Evolutionary conservation across 202 grass and related monocot genomes (phyloP).

Genomic region (Zizania palustris): DNA sequence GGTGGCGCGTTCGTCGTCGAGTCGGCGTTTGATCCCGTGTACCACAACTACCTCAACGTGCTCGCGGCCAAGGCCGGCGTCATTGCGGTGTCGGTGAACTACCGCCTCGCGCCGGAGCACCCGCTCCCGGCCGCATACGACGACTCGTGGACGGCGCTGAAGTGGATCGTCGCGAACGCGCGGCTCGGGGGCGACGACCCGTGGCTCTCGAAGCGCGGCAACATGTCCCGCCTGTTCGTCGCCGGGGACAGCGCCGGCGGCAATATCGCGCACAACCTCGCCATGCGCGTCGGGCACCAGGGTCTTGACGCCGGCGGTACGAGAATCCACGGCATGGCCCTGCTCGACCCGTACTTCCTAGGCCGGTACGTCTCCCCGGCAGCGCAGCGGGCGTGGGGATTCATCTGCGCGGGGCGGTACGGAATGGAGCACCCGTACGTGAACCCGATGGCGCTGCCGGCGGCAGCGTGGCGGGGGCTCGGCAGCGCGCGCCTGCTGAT

Average conservation of each 20-base stretch:
- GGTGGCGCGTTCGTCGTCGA: constrained; percentile 69
- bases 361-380: constrained; percentile 30
- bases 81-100: constrained; percentile 65
- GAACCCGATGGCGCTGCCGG: constrained; percentile 51
- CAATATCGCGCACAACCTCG: constrained; percentile 84
- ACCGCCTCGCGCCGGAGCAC: constrained; percentile 78
- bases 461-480: constrained; percentile 44
- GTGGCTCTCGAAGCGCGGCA: constrained; percentile 59
- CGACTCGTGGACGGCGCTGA: constrained; percentile 56
- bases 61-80: constrained; percentile 45
- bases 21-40: constrained; percentile 60
- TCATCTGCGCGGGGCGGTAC: constrained; percentile 68
- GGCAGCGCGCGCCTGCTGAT: constrained; percentile 54
- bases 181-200: constrained; percentile 29
- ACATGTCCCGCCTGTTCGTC: constrained; percentile 60
- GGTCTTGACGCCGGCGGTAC: not conserved
- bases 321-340: constrained; percentile 58
- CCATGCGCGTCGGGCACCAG: constrained; percentile 46
- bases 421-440: constrained; percentile 63
- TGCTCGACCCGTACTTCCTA: constrained; percentile 73
- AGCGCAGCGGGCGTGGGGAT: constrained; percentile 56
- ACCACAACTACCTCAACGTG: constrained; percentile 63
- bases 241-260: constrained; percentile 76
- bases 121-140: constrained; percentile 66
- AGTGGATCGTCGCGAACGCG: constrained; percentile 47